Conservation (phyloP, 1,284 basidiomycete genomes). For the Coniferiporia sulphurascens region DNA sequence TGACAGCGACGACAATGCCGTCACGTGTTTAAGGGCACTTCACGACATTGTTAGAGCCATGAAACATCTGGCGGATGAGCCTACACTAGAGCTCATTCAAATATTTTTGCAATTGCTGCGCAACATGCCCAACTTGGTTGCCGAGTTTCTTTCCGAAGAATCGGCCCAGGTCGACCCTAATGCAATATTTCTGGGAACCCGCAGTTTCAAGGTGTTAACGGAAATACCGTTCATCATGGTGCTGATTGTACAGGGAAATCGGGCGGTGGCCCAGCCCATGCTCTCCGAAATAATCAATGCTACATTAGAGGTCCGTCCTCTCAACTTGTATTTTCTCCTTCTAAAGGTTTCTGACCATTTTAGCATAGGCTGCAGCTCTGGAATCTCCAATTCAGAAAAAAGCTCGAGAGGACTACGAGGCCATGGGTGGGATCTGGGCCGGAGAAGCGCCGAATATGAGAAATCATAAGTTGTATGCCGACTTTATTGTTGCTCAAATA, state of each 20-base stretch:
- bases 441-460: conserved; percentile 78
- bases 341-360: neutral
- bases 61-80: conserved; percentile 72
- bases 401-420: conserved; percentile 77
- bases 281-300: conserved; percentile 74
- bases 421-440: conserved; percentile 78
- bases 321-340: conserved; percentile 27
- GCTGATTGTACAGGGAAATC: conserved; percentile 82
- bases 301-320: conserved; percentile 58
- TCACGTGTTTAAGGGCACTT: conserved; percentile 88
- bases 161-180: conserved; percentile 54
- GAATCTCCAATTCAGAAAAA: conserved; percentile 87
- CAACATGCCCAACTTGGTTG: conserved; percentile 73
- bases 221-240: conserved; percentile 95
- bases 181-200: conserved; percentile 60
- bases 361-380: conserved; percentile 52
- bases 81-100: conserved; percentile 70
- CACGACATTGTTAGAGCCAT: conserved; percentile 76
- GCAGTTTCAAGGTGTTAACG: conserved; percentile 92
- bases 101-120: conserved; percentile 74
- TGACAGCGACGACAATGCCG: conserved; percentile 97
- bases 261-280: conserved; percentile 61
- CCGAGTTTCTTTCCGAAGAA: conserved; percentile 69
- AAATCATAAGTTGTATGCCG: conserved; percentile 78
- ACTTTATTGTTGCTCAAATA: conserved; percentile 91